Evolutionary conservation across 345 rosid genomes (phyloP), one percentile per base, ranked within the genome.

Genomic region (Murraya koenigii): DNA sequence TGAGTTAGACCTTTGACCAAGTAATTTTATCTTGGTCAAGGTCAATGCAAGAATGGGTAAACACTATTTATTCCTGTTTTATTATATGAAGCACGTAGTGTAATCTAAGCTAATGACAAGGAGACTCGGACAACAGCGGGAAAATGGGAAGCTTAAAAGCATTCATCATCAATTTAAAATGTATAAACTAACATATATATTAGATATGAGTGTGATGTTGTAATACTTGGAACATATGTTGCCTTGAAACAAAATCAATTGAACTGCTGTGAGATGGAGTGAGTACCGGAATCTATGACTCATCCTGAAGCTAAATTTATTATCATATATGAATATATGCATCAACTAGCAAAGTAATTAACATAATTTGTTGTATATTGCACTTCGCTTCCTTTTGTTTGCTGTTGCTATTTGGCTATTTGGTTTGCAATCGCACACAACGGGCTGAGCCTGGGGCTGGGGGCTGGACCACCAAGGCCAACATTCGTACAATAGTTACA

Each of bases 1-100:
- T 38, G 49, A 41, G 49, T 59, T 59, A 23, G 38, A 59, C 76
- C 39, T 60, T 60, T 23, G 39, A 73, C 76, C 67, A 9, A 73
- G 13, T 32, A 8, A 30, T 5, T 3, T 63, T 63, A 32, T 32
- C 5, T 63, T 17, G 39, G 39, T 63, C 67, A 32, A 49, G 15
- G 17, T 13, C 49, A 44, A 11, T 44, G 49, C 49, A 13, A 13
- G 49, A 44, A 11, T 11, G 0, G 4, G 49, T 44, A 11, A 44
- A 11, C 49, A 11, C 17, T 44, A 13, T 13, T 14, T 33, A 33
- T 3, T 1, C 11, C 0, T 13, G 49, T 44, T 44, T 44, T 44
- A 13, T 44, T 44, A 3, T 13, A 11, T 11, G 14, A 10, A 41
- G 47, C 47, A 1, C 47, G 14, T 2, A 10, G 47, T 10, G 47